Evolutionary conservation across 768 basidiomycete genomes (phyloP).

Genomic region (Podaxis rugospora): DNA sequence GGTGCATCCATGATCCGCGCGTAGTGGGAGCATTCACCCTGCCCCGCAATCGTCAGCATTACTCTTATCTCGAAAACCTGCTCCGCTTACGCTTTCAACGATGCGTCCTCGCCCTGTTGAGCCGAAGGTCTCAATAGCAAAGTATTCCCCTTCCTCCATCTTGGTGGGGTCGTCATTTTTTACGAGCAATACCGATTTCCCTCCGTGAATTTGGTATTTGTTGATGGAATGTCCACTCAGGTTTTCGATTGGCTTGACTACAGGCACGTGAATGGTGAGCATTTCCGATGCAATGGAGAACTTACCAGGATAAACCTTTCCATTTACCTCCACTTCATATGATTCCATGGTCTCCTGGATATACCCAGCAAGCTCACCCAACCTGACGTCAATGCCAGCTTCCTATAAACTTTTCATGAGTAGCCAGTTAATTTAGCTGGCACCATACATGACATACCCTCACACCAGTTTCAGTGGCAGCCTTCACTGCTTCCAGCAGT

Average conservation of each 20-base stretch:
- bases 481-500: slow-evolving; percentile 86
- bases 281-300: slow-evolving; percentile 6
- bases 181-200: slow-evolving; percentile 88
- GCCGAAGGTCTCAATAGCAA: slow-evolving; percentile 98
- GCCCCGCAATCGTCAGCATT: not conserved
- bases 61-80: not conserved
- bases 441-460: slow-evolving; percentile 40
- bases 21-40: slow-evolving; percentile 96
- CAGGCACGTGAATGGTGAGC: slow-evolving; percentile 1
- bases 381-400: slow-evolving; percentile 92
- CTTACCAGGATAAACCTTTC: slow-evolving; percentile 77
- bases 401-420: slow-evolving; percentile 45
- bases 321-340: slow-evolving; percentile 92
- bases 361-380: slow-evolving; percentile 86
- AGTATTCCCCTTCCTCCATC: slow-evolving; percentile 99
- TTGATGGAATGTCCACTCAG: slow-evolving; percentile 94
- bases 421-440: not conserved
- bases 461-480: slow-evolving; percentile 91
- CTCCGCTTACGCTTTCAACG: slow-evolving; percentile 61
- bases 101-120: slow-evolving; percentile 92
- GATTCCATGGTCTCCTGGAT: slow-evolving; percentile 99
- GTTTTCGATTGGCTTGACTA: slow-evolving; percentile 92
- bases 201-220: slow-evolving; percentile 88
- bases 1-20: slow-evolving; percentile 69
- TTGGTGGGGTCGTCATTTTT: slow-evolving; percentile 87